Evolutionary conservation across 2,329 filamentous ascomycete genomes (phyloP), one percentile per base, ranked within the genome.

Genomic region (Penicillium brasilianum): DNA sequence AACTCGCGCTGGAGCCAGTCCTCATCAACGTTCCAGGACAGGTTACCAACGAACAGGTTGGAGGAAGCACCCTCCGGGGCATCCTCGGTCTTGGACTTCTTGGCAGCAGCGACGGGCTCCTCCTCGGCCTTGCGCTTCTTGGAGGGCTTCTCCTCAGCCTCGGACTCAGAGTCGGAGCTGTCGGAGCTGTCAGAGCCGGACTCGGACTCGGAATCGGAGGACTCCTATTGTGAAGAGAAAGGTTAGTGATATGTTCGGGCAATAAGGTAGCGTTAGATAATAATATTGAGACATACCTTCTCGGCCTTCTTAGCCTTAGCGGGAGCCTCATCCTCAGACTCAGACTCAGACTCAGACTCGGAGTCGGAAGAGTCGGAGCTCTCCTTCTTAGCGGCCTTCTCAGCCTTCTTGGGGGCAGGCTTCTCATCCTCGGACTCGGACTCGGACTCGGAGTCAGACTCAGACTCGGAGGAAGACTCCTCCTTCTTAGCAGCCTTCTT

Each of bases 1-100:
- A 97, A 97, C 77, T 94, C 90, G 71, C 89, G 85, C 68, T 86
- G 84, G 66, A 97, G 88, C 81, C 87, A 87, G 66, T 93, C 88
- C 78, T 97, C 93, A 70, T 96, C 91, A 56, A 97, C 84, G 75
- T 89, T 91, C 93, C 93, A 97, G 80, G 91, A 92, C 66, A 97
- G 84, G 83, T 92, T 94, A 70, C 93, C 93, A 67, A 93, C 88
- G 78, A 96, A 97, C 57, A 97, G 88, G 72, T 93, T 96, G 68
- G 74, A 66, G 34, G 74, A 74, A 28, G 71, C 74, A 65, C 72
- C 73, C 57, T 70, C 65, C 48, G 71, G 67, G 28, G 66, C 63
- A 32, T 71, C 72, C 56, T 78, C 77, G 36, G 76, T 76, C 88
- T 92, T 93, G 72, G 86, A 80, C 84, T 92, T 91, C 76, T 84